Evolutionary conservation across 2,329 filamentous ascomycete genomes (phyloP), one percentile per base, ranked within the genome.

Genomic region (Colletotrichum higginsianum): DNA sequence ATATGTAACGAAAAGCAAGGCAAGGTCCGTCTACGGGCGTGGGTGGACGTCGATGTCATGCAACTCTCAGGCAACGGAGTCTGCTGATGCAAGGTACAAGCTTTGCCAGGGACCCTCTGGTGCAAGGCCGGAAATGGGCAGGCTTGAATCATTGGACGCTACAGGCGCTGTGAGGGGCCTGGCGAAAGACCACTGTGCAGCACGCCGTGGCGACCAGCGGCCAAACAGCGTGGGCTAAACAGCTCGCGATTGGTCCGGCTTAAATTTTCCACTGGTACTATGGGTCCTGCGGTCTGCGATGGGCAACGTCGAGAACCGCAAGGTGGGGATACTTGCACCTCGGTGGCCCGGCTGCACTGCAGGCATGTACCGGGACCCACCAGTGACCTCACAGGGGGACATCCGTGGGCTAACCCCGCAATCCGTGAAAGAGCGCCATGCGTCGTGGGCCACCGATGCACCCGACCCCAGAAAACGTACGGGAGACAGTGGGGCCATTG

Each of bases 381-480:
- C 60, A 50, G 70, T 72, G 70, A 72, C 70, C 70, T 72, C 70
- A 65, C 66, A 49, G 70, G 58, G 46, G 47, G 50, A 62, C 57
- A 55, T 61, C 66, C 30, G 53, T 55, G 15, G 30, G 49, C 67
- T 71, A 74, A 75, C 77, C 77, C 77, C 77, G 77, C 77, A 78
- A 75, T 77, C 71, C 66, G 73, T 70, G 61, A 70, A 60, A 44
- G 40, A 53, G 61, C 67, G 65, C 68, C 58, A 68, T 68, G 65
- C 68, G 26, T 46, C 68, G 50, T 67, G 64, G 67, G 67, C 67
- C 68, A 67, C 67, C 63, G 67, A 69, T 69, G 62, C 71, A 75
- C 74, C 78, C 76, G 76, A 77, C 77, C 75, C 77, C 76, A 76
- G 76, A 73, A 68, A 73, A 75, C 72, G 65, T 73, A 72, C 68